A percentile compares a stretch with the other conserved stretches of the same genome.
phyloP scores from a whole-genome alignment of 768 basidiomycete genomes.

The Suillus luteus region DNA sequence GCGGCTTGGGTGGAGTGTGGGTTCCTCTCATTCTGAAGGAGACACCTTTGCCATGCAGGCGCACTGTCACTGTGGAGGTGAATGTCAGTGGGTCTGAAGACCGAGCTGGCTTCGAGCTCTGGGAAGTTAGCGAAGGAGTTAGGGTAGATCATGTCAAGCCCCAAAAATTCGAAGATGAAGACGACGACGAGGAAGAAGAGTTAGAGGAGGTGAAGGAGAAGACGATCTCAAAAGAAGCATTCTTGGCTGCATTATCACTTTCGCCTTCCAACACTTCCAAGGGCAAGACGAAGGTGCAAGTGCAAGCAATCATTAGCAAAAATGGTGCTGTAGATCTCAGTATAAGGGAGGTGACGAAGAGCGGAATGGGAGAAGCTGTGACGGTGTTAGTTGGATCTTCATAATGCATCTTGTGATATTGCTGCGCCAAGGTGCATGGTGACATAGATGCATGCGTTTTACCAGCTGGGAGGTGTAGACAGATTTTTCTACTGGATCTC shows the following conservation, averaged over 20 bases:
- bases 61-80: conserved; percentile 61
- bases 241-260: conserved; percentile 42
- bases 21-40: conserved; percentile 68
- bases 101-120: conserved; percentile 66
- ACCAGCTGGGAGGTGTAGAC: conserved; percentile 6
- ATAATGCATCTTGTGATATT: conserved; percentile 17
- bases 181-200: conserved; percentile 56
- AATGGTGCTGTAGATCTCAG: conserved; percentile 40
- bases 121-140: conserved; percentile 74
- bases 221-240: conserved; percentile 53
- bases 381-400: conserved; percentile 28
- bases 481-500: conserved; percentile 26
- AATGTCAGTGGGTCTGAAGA: conserved; percentile 41
- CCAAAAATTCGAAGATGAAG: conserved; percentile 46
- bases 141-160: conserved; percentile 59
- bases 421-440: background rate
- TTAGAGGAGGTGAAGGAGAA: conserved; percentile 67
- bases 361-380: conserved; percentile 35
- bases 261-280: conserved; percentile 41
- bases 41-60: conserved; percentile 68
- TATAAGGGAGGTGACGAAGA: conserved; percentile 40
- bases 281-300: conserved; percentile 55
- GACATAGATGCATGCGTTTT: background rate
- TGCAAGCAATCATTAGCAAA: conserved; percentile 37
- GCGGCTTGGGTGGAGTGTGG: conserved; percentile 60